Evolutionary conservation across 768 basidiomycete species (phyloP), one percentile per base, ranked within the genome.

Genomic region (Amanita subjunquillea): DNA sequence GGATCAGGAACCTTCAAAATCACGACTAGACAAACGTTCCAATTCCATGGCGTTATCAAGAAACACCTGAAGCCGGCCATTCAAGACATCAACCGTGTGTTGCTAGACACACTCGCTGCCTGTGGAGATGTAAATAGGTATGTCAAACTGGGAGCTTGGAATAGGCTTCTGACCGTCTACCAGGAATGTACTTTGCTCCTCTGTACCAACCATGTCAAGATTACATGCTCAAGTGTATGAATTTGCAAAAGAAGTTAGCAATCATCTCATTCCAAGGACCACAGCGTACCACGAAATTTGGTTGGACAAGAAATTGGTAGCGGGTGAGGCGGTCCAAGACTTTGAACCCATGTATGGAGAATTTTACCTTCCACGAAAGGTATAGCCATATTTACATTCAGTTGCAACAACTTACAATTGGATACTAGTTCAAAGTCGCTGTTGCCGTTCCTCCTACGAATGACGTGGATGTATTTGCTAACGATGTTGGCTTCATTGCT

Each of bases 41-140:
- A 99, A 70, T 98, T 96, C 78, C 96, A 99, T 67, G 96, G 96
- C 52, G 90, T 99, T 60, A 91, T 99, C 73, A 99, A 99, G 75
- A 79, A 79, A 57, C 92, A 99, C 65, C 69, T 99, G 66, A 98
- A 98, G 71, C 85, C 89, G 29, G 89, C 93, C 15, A 97, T 99
- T 57, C 94, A 96, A 71, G 91, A 83, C 51, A 98, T 98, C 67
- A 99, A 99, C 70, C 77, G 83, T 48, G 83, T 77, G 22, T 63
- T 97, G 59, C 74, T 99, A 54, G 96, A 99, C 10, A 32, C 32
- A 32, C 81, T 99, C 55, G 96, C 95, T 46, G 96, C 96, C 22
- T 98, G 96, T 64, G 96, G 96, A 62, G 96, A 99, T 65, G 96
- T 97, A 48, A 99, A 94, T 71, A 76, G 92, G 87, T 88, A 61